phyloP scores from a whole-genome alignment of 495 filamentous ascomycete species.

The Aspergillus olivimuriae region DNA sequence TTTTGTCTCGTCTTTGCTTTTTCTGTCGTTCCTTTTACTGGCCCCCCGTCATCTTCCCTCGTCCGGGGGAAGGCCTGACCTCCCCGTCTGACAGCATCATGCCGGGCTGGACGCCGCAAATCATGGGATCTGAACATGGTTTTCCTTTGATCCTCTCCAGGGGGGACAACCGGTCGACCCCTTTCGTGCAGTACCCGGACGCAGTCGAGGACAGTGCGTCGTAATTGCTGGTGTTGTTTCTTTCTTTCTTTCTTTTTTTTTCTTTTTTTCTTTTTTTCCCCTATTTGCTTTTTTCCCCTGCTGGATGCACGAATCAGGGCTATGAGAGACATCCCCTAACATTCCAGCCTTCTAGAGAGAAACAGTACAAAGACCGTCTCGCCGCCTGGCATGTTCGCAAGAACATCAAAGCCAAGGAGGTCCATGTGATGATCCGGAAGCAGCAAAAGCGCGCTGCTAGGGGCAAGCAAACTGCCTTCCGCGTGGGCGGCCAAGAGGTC shows the following conservation, averaged over 20 bases:
- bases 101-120: no score
- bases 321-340: conserved; percentile 6
- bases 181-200: conserved; percentile 2
- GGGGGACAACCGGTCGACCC: no score
- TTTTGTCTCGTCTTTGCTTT: conserved; percentile 7
- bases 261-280: conserved; percentile 12
- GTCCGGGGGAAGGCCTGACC: background rate
- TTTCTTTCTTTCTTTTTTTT: background rate
- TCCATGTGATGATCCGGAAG: conserved; percentile 39
- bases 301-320: conserved; percentile 5
- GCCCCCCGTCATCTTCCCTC: background rate
- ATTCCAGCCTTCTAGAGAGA: conserved; percentile 29
- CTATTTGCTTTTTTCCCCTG: conserved; percentile 5
- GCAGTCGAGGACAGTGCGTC: conserved; percentile 2
- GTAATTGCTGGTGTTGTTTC: no score
- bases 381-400: conserved; percentile 39
- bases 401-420: conserved; percentile 40
- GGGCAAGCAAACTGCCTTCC: conserved; percentile 39
- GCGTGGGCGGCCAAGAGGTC: conserved; percentile 31
- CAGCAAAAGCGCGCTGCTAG: conserved; percentile 36
- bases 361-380: conserved; percentile 43
- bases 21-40: background rate
- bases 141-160: background rate
- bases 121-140: no score
- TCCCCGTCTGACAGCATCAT: background rate